phyloP scores from a whole-genome alignment of 179 eudicot species.

The Nepenthes alata region DNA sequence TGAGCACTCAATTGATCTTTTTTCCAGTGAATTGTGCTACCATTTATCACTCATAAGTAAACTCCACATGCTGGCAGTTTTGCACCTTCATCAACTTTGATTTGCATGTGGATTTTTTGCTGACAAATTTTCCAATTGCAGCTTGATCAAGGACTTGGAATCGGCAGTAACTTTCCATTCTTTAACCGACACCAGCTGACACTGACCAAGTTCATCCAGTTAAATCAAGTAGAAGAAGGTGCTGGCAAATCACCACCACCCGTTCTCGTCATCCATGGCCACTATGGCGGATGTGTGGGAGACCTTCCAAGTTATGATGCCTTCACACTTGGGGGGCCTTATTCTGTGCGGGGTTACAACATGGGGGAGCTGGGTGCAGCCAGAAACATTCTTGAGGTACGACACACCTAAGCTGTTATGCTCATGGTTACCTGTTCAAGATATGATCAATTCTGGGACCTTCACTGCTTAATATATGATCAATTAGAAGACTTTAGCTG shows the following conservation, averaged over 20 bases:
- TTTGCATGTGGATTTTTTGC: background rate
- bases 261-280: slow-evolving; percentile 89
- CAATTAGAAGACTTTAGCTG: no score
- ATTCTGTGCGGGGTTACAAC: slow-evolving; percentile 94
- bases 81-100: background rate
- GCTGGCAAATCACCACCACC: slow-evolving; percentile 94
- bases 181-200: slow-evolving; percentile 91
- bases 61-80: no score
- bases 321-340: slow-evolving; percentile 92
- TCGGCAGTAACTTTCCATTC: slow-evolving; percentile 77
- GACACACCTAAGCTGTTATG: background rate
- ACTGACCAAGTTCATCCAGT: slow-evolving; percentile 60
- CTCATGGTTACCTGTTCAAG: no score
- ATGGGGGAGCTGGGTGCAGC: slow-evolving; percentile 99
- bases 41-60: no score
- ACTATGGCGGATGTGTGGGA: slow-evolving; percentile 95
- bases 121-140: slow-evolving; percentile 23
- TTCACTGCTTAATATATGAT: no score
- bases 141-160: slow-evolving; percentile 95
- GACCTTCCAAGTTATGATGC: slow-evolving; percentile 98
- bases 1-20: no score
- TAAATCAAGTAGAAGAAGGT: slow-evolving; percentile 84
- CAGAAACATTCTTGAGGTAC: slow-evolving; percentile 87
- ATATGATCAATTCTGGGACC: no score
- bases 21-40: no score